These are phyloP conservation scores for Thalassia testudinum DNA, from an alignment of 116 monocot genomes.

Conservation along the genomic window DNA sequence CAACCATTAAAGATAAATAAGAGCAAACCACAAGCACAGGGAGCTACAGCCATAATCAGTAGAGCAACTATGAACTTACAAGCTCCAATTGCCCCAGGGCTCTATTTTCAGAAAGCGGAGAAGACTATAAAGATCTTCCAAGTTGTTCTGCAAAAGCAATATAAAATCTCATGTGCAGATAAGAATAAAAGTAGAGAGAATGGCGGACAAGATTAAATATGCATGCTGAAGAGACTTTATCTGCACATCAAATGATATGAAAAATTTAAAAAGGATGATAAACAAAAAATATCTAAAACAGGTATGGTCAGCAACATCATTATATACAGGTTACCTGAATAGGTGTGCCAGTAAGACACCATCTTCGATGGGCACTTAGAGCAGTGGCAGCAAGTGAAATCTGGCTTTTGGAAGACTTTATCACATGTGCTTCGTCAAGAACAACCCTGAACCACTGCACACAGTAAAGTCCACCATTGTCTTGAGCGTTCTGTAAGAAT, in stretches of 20 bases:
- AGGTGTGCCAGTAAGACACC: conserved; percentile 97
- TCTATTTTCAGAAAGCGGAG: conserved; percentile 77
- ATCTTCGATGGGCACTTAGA: conserved; percentile 55
- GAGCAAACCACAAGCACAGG: too few species aligned
- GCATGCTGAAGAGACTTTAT: neutral
- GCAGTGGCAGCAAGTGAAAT: conserved; percentile 64
- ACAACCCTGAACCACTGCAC: conserved; percentile 88
- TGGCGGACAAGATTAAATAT: neutral
- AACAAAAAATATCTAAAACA: too few species aligned
- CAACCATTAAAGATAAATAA: too few species aligned
- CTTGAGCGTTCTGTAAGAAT: conserved; percentile 50
- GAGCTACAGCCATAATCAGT: too few species aligned
- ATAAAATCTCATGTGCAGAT: neutral
- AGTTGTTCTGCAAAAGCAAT: conserved; percentile 59
- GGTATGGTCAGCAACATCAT: too few species aligned
- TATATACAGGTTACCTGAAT: conserved; percentile 53
- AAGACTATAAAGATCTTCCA: conserved; percentile 92
- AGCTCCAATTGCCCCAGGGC: conserved; percentile 78
- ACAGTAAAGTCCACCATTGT: conserved; percentile 76
- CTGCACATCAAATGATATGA: neutral
- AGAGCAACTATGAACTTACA: too few species aligned
- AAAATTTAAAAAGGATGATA: too few species aligned
- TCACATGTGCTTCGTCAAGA: conserved; percentile 92
- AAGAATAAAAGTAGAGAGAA: neutral
- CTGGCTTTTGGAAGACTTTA: conserved; percentile 87